Conservation (phyloP, 1,284 basidiomycete species). For the Ganoderma boninense region DNA sequence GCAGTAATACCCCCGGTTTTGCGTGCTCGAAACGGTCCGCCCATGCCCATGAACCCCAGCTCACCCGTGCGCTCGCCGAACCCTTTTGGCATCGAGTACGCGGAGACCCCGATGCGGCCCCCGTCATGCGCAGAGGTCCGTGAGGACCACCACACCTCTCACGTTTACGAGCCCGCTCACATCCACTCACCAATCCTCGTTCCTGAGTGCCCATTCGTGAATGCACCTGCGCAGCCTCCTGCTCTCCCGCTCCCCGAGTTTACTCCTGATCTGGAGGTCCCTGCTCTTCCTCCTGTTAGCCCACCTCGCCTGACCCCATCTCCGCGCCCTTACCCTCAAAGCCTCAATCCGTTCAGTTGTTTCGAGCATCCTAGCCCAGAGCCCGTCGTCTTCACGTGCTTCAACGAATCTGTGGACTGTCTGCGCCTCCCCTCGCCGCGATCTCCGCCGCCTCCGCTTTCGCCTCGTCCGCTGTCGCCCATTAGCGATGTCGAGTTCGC, state of each 20-base stretch:
- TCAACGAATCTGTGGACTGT: neutral
- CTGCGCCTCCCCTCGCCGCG: neutral
- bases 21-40: neutral
- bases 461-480: neutral
- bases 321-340: neutral
- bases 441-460: neutral
- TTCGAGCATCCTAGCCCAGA: slow-evolving; percentile 43
- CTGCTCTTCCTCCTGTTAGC: slow-evolving; percentile 1
- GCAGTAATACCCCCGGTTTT: slow-evolving; percentile 54
- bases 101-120: neutral
- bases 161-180: neutral
- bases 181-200: neutral
- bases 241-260: slow-evolving; percentile 28
- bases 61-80: slow-evolving; percentile 1
- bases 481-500: slow-evolving; percentile 8
- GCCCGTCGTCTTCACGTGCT: neutral
- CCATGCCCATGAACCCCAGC: slow-evolving; percentile 6
- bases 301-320: neutral
- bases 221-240: slow-evolving; percentile 24
- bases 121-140: neutral
- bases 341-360: neutral
- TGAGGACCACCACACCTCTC: neutral
- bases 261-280: slow-evolving; percentile 19
- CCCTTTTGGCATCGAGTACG: slow-evolving; percentile 1
- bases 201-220: neutral